These are phyloP conservation scores for Osmozyma mogii DNA, from an alignment of 805 yeast genomes.

Conservation along the genomic window DNA sequence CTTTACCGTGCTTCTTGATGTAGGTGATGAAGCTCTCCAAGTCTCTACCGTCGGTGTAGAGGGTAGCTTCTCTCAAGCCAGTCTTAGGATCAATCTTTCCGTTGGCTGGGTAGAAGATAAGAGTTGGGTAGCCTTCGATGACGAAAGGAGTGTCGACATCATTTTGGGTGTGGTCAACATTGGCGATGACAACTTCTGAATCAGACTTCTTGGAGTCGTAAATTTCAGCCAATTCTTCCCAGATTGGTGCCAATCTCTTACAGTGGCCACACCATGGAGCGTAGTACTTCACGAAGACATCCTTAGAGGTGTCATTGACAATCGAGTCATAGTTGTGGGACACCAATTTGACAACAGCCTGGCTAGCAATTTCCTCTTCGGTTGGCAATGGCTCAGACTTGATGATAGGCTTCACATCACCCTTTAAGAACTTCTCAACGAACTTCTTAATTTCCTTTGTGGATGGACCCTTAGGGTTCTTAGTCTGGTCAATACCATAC, in stretches of 20 bases:
- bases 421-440: slow-evolving; percentile 55
- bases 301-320: slow-evolving; percentile 49
- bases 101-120: slow-evolving; percentile 80
- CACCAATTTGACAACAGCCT: slow-evolving; percentile 67
- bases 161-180: slow-evolving; percentile 83
- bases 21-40: slow-evolving; percentile 63
- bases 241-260: slow-evolving; percentile 81
- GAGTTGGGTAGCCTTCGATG: slow-evolving; percentile 87
- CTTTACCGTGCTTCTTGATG: slow-evolving; percentile 61
- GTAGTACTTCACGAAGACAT: slow-evolving; percentile 81
- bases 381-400: slow-evolving; percentile 87
- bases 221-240: slow-evolving; percentile 75
- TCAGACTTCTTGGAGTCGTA: slow-evolving; percentile 44
- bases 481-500: slow-evolving; percentile 65
- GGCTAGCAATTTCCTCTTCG: slow-evolving; percentile 51
- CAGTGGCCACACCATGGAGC: slow-evolving; percentile 99
- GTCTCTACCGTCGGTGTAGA: slow-evolving; percentile 65
- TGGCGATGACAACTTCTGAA: slow-evolving; percentile 63
- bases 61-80: slow-evolving; percentile 45
- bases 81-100: slow-evolving; percentile 34
- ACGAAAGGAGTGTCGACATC: slow-evolving; percentile 66
- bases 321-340: slow-evolving; percentile 74
- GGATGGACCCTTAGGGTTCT: slow-evolving; percentile 38
- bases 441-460: slow-evolving; percentile 47
- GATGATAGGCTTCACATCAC: slow-evolving; percentile 60